Evolutionary conservation across 371 early-diverging fungal species (phyloP).

Genomic region (Haplosporangium sp.): DNA sequence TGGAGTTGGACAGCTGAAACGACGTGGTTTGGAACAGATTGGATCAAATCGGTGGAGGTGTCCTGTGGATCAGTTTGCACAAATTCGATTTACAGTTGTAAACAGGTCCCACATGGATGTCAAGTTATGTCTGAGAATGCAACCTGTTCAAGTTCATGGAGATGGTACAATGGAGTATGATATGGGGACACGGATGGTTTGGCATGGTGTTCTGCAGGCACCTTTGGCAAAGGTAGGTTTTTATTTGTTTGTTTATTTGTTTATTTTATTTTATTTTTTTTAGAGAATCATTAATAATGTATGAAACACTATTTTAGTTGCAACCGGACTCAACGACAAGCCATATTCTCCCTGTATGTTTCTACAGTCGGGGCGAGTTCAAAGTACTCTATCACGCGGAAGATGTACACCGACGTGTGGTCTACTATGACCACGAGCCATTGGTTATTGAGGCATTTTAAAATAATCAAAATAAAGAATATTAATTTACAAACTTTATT

Average conservation of each 20-base stretch:
- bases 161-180: slow-evolving; percentile 76
- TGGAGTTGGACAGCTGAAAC: not conserved
- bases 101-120: slow-evolving; percentile 64
- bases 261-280: not conserved
- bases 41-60: slow-evolving; percentile 64
- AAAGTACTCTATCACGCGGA: slow-evolving; percentile 76
- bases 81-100: slow-evolving; percentile 62
- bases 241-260: not conserved
- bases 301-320: slow-evolving; percentile 34
- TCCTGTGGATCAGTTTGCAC: slow-evolving; percentile 63
- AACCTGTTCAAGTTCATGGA: slow-evolving; percentile 75
- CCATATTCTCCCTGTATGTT: slow-evolving; percentile 67
- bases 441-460: slow-evolving; percentile 48
- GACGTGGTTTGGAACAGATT: slow-evolving; percentile 47
- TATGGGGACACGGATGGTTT: slow-evolving; percentile 65
- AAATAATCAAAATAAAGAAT: not conserved
- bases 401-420: slow-evolving; percentile 68
- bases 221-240: slow-evolving; percentile 67
- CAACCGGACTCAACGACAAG: slow-evolving; percentile 57
- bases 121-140: slow-evolving; percentile 71
- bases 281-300: no score
- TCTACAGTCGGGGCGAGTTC: slow-evolving; percentile 71
- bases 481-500: no score
- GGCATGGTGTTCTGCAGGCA: slow-evolving; percentile 72
- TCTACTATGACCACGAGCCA: slow-evolving; percentile 70